A percentile compares a stretch with the other conserved stretches of the same genome.
These are phyloP conservation scores for Heterobasidion irregulare DNA, from an alignment of 1,284 basidiomycete genomes.

Conservation along the genomic window DNA sequence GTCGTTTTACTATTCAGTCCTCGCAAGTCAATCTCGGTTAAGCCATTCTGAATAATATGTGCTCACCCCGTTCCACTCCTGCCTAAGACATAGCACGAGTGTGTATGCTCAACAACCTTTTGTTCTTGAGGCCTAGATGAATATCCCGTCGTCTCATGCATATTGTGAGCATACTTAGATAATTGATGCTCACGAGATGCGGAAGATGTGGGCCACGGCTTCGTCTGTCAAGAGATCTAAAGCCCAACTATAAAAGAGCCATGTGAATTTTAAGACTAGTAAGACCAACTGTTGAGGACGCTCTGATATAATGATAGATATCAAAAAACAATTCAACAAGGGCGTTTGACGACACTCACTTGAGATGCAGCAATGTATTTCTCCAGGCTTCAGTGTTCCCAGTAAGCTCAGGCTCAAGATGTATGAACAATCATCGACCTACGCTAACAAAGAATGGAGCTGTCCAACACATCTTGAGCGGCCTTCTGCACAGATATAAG, in stretches of 20 bases:
- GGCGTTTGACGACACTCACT: constrained; percentile 20
- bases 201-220: constrained; percentile 42
- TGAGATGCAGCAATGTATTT: constrained; percentile 61
- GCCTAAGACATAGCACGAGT: constrained; percentile 62
- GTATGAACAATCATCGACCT: constrained; percentile 14
- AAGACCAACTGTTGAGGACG: constrained; percentile 38
- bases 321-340: no score
- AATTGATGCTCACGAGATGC: constrained; percentile 38
- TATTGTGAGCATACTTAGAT: constrained; percentile 12
- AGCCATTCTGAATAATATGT: not conserved
- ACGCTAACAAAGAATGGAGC: constrained; percentile 53
- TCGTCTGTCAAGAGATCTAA: constrained; percentile 24
- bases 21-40: not conserved
- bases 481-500: not conserved
- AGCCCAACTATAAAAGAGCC: not conserved
- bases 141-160: not conserved
- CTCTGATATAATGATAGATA: constrained; percentile 23
- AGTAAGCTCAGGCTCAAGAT: not conserved
- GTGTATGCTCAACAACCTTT: constrained; percentile 49
- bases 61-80: constrained; percentile 67
- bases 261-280: no score
- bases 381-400: constrained; percentile 35
- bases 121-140: constrained; percentile 43
- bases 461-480: constrained; percentile 13
- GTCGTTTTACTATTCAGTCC: constrained; percentile 53